Evolutionary conservation across 768 basidiomycete genomes (phyloP), one percentile per base, ranked within the genome.

Genomic region (Podaxis sp.): DNA sequence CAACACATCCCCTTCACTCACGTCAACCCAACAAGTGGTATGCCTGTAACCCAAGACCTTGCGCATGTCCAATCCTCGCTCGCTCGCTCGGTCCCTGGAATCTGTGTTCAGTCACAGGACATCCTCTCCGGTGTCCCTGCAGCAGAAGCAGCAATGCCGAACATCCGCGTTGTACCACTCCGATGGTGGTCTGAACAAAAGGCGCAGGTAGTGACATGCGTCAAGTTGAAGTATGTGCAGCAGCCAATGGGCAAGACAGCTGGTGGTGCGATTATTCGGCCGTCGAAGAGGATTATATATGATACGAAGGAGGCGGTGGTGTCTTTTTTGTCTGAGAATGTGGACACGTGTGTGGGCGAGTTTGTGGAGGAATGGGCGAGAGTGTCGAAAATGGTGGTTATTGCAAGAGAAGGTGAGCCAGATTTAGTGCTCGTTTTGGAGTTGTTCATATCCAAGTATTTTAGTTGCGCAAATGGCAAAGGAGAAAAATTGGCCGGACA

Each of bases 291-390:
- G 47, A 94, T 96, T 62, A 89, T 93, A 40, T 95, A 95, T 67
- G 93, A 97, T 68, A 89, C 92, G 9, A 84, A 82, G 25, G 89
- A 93, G 64, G 94, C 93, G 13, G 84, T 97, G 13, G 91, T 96
- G 5, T 93, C 89, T 0, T 95, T 97, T 72, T 74, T 92, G 37
- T 92, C 91, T 1, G 89, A 91, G 65, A 83, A 94, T 67, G 89
- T 95, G 64, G 85, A 93, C 64, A 87, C 86, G 6, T 95, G 93
- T 67, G 91, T 97, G 18, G 89, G 90, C 61, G 89, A 93, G 66
- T 95, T 97, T 70, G 74, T 92, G 65, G 91, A 94, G 68, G 93
- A 95, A 72, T 96, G 94, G 93, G 91, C 91, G 42, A 79, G 90
- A 48, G 90, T 96, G 32, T 92, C 91, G 18, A 95, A 94, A 74